Evolutionary conservation across 2,329 filamentous ascomycete genomes (phyloP), one percentile per base, ranked within the genome.

Genomic region (Fusarium subglutinans): DNA sequence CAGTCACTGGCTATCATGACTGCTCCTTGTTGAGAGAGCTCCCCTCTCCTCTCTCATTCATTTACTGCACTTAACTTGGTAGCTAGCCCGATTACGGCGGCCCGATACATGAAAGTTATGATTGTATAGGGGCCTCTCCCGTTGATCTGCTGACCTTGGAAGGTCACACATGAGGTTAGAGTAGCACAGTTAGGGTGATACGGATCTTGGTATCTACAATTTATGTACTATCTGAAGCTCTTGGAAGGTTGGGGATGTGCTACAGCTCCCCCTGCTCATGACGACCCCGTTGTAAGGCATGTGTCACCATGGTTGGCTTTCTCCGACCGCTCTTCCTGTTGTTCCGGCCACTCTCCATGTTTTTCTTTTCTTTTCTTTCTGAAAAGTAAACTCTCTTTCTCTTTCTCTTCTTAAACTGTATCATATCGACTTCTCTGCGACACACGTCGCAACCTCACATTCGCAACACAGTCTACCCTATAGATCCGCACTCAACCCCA

Each of bases 11-110:
- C 43, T 70, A 75, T 75, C 72, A 75, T 75, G 72, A 73, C 72
- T 70, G 66, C 65, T 75, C 66, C 58, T 63, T 75, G 65, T 67
- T 72, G 63, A 68, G 72, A 65, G 58, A 74, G 71, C 72, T 73
- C 71, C 66, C 66, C 66, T 70, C 71, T 61, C 71, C 67, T 57
- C 43, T 63, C 54, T 68, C 45, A 51, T 28, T 68, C 45, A 51
- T 28, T 35, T 17, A 48, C 24, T 40, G 38, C 3, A 22, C 38
- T 59, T 20, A 28, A 24, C 24, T 35, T 24, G 28, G 47, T 63
- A 68, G 51, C 55, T 69, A 72, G 55, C 53, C 68, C 64, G 47
- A 61, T 69, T 45, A 69, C 66, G 63, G 72, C 48, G 72, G 65
- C 68, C 68, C 72, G 68, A 69, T 74, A 72, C n/a, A 60, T 69